These are phyloP conservation scores for Teunomyces cretensis DNA, from an alignment of 805 yeast species.

Conservation along the genomic window DNA sequence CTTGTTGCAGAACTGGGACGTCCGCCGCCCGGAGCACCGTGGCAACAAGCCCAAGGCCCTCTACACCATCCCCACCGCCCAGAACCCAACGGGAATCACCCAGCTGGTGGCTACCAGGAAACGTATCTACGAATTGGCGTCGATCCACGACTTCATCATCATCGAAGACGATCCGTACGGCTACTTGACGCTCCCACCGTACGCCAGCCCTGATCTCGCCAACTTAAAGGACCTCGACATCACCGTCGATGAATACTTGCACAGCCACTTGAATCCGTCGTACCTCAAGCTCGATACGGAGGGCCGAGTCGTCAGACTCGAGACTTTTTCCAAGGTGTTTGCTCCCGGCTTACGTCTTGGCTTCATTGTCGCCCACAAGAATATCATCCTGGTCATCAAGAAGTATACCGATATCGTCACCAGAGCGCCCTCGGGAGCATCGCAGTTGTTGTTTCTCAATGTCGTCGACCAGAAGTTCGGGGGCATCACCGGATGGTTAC, in stretches of 20 bases:
- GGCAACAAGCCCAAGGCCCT: conserved; percentile 10
- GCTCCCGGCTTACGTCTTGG: conserved; percentile 21
- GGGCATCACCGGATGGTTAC: conserved; percentile 45
- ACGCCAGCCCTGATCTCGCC: conserved; percentile 7
- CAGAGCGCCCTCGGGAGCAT: conserved; percentile 16
- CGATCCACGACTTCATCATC: conserved; percentile 15
- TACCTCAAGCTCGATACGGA: conserved; percentile 15
- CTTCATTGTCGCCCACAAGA: conserved; percentile 17
- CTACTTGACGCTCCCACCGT: conserved; percentile 17
- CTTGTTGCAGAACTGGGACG: conserved; percentile 7
- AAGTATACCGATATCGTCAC: conserved; percentile 16
- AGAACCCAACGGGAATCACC: conserved; percentile 20
- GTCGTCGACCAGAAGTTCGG: conserved; percentile 17
- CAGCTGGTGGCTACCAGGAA: conserved; percentile 15
- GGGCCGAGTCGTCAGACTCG: conserved; percentile 19
- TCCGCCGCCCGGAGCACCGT: neutral
- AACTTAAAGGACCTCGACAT: conserved; percentile 3
- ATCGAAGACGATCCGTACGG: conserved; percentile 21
- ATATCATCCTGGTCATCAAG: conserved; percentile 12
- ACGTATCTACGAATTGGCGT: conserved; percentile 15
- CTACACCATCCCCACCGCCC: conserved; percentile 18
- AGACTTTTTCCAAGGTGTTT: conserved; percentile 19
- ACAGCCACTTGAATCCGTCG: conserved; percentile 13
- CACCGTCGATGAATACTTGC: conserved; percentile 11
- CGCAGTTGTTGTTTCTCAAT: conserved; percentile 16